Conservation (phyloP, 2,329 filamentous ascomycete genomes). For the Aureobasidium sp. region DNA sequence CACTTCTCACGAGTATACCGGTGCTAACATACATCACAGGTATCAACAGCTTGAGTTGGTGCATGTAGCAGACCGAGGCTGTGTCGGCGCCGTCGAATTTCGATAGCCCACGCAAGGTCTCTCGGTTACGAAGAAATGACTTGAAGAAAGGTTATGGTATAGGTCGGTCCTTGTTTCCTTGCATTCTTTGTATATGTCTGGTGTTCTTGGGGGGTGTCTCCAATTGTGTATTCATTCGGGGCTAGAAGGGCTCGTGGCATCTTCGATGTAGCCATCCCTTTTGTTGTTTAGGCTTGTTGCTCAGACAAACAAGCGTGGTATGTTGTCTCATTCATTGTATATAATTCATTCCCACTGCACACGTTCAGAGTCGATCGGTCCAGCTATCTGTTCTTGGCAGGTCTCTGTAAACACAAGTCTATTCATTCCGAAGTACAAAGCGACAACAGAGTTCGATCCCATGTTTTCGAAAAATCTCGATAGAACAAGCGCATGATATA, state of each 20-base stretch:
- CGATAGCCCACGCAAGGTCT: constrained; percentile 40
- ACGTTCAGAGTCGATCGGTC: background rate
- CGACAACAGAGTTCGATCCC: background rate
- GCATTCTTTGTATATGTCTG: background rate
- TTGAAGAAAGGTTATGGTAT: background rate
- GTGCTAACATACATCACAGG: constrained; percentile 39
- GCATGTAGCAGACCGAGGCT: constrained; percentile 78
- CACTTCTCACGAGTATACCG: background rate
- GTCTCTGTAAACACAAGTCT: too few species aligned
- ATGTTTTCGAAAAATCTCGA: background rate
- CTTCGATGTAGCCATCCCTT: background rate
- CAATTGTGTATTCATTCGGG: background rate
- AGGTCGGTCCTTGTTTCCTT: background rate
- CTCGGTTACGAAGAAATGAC: constrained; percentile 6
- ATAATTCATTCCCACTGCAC: background rate
- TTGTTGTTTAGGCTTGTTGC: background rate
- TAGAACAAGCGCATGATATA: too few species aligned
- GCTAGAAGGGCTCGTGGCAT: background rate
- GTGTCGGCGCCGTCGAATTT: constrained; percentile 83
- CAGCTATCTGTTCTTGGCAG: background rate
- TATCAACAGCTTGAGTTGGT: constrained; percentile 90
- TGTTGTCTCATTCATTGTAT: background rate
- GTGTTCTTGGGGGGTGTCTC: background rate
- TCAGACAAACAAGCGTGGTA: background rate
- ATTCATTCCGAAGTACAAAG: background rate